Evolutionary conservation across 2,329 filamentous ascomycete species (phyloP), one percentile per base, ranked within the genome.

Genomic region (Rhynchosporium graminicola): DNA sequence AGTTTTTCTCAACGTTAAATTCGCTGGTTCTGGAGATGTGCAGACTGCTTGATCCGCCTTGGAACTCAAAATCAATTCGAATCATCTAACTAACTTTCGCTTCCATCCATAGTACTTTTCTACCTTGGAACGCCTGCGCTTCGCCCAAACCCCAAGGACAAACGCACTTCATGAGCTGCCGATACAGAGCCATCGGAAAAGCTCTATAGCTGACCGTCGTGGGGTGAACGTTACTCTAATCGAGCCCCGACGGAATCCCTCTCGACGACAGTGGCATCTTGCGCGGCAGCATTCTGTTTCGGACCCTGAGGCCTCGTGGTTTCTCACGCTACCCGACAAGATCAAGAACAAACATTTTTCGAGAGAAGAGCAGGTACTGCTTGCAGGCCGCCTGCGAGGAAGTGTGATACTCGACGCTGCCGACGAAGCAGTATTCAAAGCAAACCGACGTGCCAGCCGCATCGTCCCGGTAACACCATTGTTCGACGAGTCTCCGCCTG

Each of bases 271-370:
- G 47, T 67, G 66, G 43, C 72, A 68, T 47, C 57, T 66, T 70
- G 52, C 68, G 69, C 68, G 67, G 65, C 67, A 71, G 70, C 61
- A 74, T 67, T 67, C 72, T 20, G 72, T 78, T 62, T 78, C 81
- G 59, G 80, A 82, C 60, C 80, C 81, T 36, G 86, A 90, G 69
- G 83, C 83, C 60, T 80, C 84, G 66, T 91, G 89, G 79, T 92
- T 87, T 73, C 79, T 87, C 59, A 84, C 82, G 28, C 79, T 92
- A 47, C 89, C 91, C 26, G 85, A 89, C 65, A 92, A 91, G 75
- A 82, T 92, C 66, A 87, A 86, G 72, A 84, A 85, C 67, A 85
- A 84, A 67, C 84, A 89, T 65, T 88, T 92, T 74, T 87, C 87
- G 29, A 80, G 79, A 55, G 88, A 92, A 74, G 90, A 95, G 76